Evolutionary conservation across 1,284 basidiomycete genomes (phyloP), one percentile per base, ranked within the genome.

Genomic region (Inonotus obliquus): DNA sequence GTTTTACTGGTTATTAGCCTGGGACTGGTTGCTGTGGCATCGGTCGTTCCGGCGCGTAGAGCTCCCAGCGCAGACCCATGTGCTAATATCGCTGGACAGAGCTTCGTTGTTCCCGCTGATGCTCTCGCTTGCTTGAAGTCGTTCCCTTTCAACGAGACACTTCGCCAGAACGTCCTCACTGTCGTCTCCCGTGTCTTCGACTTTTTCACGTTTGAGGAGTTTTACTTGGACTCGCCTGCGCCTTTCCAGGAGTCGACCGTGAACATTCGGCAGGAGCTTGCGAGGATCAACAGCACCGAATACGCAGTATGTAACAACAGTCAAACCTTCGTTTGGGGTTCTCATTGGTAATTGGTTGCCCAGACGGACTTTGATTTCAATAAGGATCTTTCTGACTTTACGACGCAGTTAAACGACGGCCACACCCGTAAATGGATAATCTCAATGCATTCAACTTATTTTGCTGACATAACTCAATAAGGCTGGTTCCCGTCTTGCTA

Each of bases 291-390:
- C 63, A 71, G 69, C 1, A 81, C 81, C 0, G 71, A 72, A 38
- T 87, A 79, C 60, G 70, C 69, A 65, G 67, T 66, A 59, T 21
- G 65, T 60, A 17, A 10, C 6, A 32, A 9, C 4, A 32, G 32
- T n/a, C 35, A 32, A n/a, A n/a, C n/a, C 4, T 27, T 35, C 29
- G 27, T 2, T 35, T 37, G 29, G 2, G 13, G 17, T 19, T 2
- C 6, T 13, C 6, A 21, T 29, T 35, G 38, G 29, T 38, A 60
- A 44, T 39, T 57, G 21, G 17, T 14, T 56, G 56, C 45, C 4
- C 59, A 83, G 80, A 82, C 81, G 1, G 81, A 86, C 66, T 86
- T 83, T 62, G 83, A 86, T 67, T 86, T 87, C 73, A 86, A 82
- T 67, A 75, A 74, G 55, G 84, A 79, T 47, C 63, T 87, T 10